Percentiles rank a stretch among this genome's conserved stretches.
Conservation (phyloP, 768 basidiomycete genomes). For the Paxillus involutus region DNA sequence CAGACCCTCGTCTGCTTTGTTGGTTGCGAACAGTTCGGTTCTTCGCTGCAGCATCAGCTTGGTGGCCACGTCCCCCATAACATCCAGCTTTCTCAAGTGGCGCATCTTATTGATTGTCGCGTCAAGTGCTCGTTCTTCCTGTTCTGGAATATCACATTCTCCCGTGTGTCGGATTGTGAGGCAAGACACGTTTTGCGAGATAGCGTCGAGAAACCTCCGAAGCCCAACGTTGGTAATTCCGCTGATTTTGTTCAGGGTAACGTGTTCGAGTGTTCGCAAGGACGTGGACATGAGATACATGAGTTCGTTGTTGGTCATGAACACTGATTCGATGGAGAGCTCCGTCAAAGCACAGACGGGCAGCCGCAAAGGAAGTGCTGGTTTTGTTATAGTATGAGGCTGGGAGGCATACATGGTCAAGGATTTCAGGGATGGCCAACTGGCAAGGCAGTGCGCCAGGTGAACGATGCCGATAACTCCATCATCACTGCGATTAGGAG, state of each 20-base stretch:
- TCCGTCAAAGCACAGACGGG: conserved; percentile 3
- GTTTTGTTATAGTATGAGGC: background rate
- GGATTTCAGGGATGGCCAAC: conserved; percentile 1
- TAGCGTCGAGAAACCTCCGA: background rate
- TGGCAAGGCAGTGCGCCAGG: background rate
- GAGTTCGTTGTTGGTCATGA: conserved; percentile 2
- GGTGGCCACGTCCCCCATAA: no score
- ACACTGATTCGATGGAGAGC: background rate
- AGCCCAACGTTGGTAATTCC: background rate
- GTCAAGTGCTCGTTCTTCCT: no score
- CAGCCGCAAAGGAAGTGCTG: background rate
- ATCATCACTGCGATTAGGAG: background rate
- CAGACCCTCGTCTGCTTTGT: no score
- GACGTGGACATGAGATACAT: conserved; percentile 3
- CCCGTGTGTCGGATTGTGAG: no score
- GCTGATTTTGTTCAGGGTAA: background rate
- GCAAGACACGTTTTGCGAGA: no score
- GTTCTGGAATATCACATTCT: no score
- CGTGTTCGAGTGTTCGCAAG: background rate
- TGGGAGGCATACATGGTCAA: background rate
- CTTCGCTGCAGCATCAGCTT: no score
- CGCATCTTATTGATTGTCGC: no score
- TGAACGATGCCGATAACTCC: background rate
- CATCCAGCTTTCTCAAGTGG: no score
- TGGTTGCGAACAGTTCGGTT: no score